Evolutionary conservation across 768 basidiomycete species (phyloP).

Genomic region (Tricholoma sp.): DNA sequence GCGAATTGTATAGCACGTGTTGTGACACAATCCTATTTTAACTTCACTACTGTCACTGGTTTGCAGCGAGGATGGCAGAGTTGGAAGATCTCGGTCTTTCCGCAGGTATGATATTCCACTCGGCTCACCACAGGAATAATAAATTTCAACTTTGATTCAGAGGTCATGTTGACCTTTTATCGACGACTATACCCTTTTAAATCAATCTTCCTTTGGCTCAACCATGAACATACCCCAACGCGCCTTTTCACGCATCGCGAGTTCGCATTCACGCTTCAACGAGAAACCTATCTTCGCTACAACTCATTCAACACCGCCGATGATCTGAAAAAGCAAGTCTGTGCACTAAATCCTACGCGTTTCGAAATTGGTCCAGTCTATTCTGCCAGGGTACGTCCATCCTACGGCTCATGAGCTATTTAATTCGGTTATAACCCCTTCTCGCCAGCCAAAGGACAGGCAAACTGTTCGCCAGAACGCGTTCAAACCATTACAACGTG

Average conservation of each 20-base stretch:
- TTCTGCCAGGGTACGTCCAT: conserved; percentile 65
- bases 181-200: conserved; percentile 91
- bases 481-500: conserved; percentile 77
- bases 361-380: conserved; percentile 98
- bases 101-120: conserved; percentile 9
- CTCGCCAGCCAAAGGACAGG: conserved; percentile 77
- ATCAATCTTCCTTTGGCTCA: conserved; percentile 90
- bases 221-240: conserved; percentile 78
- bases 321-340: conserved; percentile 88
- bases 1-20: neutral
- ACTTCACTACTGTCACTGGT: too few relatives aligned
- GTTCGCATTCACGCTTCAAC: conserved; percentile 88
- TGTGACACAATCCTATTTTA: neutral
- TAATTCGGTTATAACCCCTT: neutral
- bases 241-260: conserved; percentile 90
- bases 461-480: conserved; percentile 65
- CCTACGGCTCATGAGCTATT: neutral
- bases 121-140: neutral
- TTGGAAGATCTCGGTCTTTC: conserved; percentile 6
- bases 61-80: conserved; percentile 4
- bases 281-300: conserved; percentile 92
- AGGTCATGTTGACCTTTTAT: conserved; percentile 69
- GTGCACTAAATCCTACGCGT: conserved; percentile 80
- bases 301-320: conserved; percentile 83
- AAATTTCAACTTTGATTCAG: conserved; percentile 16